Base-by-base conservation (phyloP, 306 rosid genomes). In the Cucumis hystrix region DNA sequence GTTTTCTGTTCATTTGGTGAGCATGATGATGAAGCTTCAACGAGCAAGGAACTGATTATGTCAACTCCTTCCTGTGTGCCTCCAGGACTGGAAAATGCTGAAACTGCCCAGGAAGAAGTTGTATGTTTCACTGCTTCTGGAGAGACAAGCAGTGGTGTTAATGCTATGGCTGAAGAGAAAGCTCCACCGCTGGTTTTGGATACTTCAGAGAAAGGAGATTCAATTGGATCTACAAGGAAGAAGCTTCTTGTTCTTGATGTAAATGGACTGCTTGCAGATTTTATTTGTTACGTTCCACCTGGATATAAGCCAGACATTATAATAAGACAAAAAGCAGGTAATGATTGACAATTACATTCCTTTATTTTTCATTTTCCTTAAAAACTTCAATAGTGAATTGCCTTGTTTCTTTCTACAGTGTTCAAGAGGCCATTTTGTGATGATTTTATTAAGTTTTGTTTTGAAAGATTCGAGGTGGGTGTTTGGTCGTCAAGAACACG, bases 201-300 rank as follows among this genome's bases (percentile, higher is more conserved):
- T 37, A 12, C 52, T 54, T 37, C 35, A 33, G 80, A 33, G 39
- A 54, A 78, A 78, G 65, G 65, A 23, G 74, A 78, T 51, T 25
- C 74, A 66, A 78, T 81, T 82, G 66, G 57, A 77, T 41, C 54
- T 80, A 43, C 85, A 74, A 82, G 60, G 83, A 92, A 88, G 61
- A 90, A 95, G 87, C 99, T 95, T 90, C 93, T 95, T 72, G 85
- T 95, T 77, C 97, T 95, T 45, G 99, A 95, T 82, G 79, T 95
- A 78, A 95, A 95, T 85, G 99, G 97, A 15, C 77, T 95, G 66
- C 99, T 95, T 81, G 96, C 89, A 82, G 97, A 95, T 78, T 80
- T 91, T 82, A 90, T 89, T 77, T 8, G 11, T 47, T 12, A 13
- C 43, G 67, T 77, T 80, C 81, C 82, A 15, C 5, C 13, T 17